Evolutionary conservation across 2,329 filamentous ascomycete species (phyloP), one percentile per base, ranked within the genome.

Genomic region (Lithohypha guttulata): DNA sequence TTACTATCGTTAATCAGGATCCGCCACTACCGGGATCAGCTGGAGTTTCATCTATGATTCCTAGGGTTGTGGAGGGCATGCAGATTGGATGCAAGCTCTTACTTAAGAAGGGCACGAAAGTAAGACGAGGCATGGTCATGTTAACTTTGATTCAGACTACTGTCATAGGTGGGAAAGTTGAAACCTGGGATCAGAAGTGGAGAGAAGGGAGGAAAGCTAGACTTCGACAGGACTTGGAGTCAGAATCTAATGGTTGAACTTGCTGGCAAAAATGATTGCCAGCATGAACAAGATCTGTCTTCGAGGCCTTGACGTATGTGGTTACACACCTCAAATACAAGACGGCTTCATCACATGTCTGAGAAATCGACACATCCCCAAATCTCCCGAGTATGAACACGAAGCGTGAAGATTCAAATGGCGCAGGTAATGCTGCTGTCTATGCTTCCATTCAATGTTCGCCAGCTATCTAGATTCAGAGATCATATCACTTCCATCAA

Each of bases 151-250:
- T 63, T 2, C 76, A 60, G 41, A 79, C 77, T 39, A 69, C 73
- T n/a, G 55, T 93, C 2, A 60, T 95, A n/a, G 91, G 91, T 2
- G 91, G 91, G 0, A 93, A 84, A 62, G 72, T 96, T 30, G 86
- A 95, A 39, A 67, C 66, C 0, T 75, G 86, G 69, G 84, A 96
- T 54, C 79, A 75, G 55, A 69, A 69, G 6, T 96, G 89, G 89
- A 69, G 70, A 32, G 75, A 78, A 10, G 76, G 75, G 2, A 71
- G 83, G 47, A 78, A 94, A 58, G 70, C 69, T 34, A 72, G 75
- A 47, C 59, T 96, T 43, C 77, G 75, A 55, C 71, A 73, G 35
- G 72, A 69, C 9, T 71, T 79, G 13, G 35, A 39, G 27, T 26
- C 13, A 25, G 33, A 35, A 21, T 17, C 19, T 27, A 15, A 6